Percentiles rank a stretch among this genome's conserved stretches.
These are phyloP conservation scores for Hypseocharis bilobata DNA, from an alignment of 441 rosid genomes.

Conservation along the genomic window DNA sequence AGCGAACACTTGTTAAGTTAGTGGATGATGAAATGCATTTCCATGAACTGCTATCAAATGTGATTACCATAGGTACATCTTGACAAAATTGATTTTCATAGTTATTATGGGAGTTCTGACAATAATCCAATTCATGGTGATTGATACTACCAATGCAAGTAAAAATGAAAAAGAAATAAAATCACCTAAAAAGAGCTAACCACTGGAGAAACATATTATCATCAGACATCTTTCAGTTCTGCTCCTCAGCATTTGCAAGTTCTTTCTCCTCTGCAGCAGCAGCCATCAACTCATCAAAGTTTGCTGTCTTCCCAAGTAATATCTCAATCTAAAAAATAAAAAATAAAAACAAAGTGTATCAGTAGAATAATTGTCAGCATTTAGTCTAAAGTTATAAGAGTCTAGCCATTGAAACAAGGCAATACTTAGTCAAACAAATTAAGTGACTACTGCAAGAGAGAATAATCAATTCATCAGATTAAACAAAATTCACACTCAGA, in stretches of 20 bases:
- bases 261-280: constrained; percentile 52
- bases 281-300: constrained; percentile 67
- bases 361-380: not conserved
- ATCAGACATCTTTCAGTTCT: constrained; percentile 25
- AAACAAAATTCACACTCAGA: not conserved
- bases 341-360: no score
- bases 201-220: not conserved
- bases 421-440: no score
- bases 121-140: not conserved
- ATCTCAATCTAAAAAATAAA: constrained; percentile 42
- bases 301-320: constrained; percentile 46
- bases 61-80: not conserved
- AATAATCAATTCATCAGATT: not conserved
- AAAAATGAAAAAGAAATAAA: no score
- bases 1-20: no score
- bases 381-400: no score
- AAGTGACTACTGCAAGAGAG: not conserved
- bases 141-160: not conserved
- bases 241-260: constrained; percentile 31
- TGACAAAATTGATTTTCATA: not conserved
- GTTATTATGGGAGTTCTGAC: not conserved
- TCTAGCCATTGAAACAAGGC: no score
- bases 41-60: not conserved
- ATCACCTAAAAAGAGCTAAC: not conserved
- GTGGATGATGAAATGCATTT: no score